phyloP scores from a whole-genome alignment of 768 basidiomycete species.

The Xerocomus spinulosus region DNA sequence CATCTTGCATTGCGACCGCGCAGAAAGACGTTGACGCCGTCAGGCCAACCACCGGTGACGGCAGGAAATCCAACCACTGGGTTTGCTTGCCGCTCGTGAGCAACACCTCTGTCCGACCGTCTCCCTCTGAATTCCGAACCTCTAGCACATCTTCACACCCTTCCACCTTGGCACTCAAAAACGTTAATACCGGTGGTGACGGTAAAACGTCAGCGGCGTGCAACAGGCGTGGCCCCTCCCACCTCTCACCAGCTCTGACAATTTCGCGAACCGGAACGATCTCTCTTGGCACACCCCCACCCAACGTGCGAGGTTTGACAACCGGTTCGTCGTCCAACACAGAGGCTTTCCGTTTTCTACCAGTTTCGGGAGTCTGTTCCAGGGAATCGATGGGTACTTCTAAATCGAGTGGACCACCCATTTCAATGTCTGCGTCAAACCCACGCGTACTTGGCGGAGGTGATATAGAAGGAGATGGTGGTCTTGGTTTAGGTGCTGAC shows the following conservation, averaged over 20 bases:
- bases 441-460: constrained; percentile 48
- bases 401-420: constrained; percentile 47
- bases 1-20: constrained; percentile 77
- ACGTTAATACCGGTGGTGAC: constrained; percentile 57
- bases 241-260: constrained; percentile 12
- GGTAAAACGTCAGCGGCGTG: constrained; percentile 29
- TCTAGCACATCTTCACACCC: constrained; percentile 69
- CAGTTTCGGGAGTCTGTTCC: constrained; percentile 38
- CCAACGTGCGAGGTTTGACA: constrained; percentile 53
- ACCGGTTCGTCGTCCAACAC: constrained; percentile 38
- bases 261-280: constrained; percentile 55
- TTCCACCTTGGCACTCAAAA: constrained; percentile 55
- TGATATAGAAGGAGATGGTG: constrained; percentile 35
- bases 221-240: constrained; percentile 19
- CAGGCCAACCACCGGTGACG: constrained; percentile 62
- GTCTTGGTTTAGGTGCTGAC: constrained; percentile 24
- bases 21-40: constrained; percentile 64
- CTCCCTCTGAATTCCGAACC: constrained; percentile 68
- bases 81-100: constrained; percentile 62
- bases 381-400: constrained; percentile 53
- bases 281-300: constrained; percentile 59
- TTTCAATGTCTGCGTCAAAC: constrained; percentile 39
- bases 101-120: constrained; percentile 61
- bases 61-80: constrained; percentile 88
- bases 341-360: constrained; percentile 51